These are phyloP conservation scores for Neurospora intermedia DNA, from an alignment of 495 filamentous ascomycete species.

Conservation along the genomic window DNA sequence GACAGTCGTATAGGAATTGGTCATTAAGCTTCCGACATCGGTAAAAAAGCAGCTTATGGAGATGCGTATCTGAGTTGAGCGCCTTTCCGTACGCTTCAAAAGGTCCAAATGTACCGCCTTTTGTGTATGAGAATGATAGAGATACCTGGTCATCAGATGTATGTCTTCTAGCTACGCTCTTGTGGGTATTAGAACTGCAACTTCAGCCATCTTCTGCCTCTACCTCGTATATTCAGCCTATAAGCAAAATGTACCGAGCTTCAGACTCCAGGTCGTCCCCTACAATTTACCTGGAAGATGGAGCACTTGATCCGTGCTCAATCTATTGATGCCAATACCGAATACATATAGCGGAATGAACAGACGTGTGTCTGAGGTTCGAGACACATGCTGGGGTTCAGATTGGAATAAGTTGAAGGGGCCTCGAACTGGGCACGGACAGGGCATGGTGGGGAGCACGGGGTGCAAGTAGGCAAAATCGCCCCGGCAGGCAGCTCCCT, in stretches of 20 bases:
- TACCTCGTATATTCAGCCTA: neutral
- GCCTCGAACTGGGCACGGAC: neutral
- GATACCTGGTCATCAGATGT: neutral
- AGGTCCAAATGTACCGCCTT: neutral
- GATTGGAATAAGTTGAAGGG: neutral
- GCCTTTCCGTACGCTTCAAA: neutral
- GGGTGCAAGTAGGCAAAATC: neutral
- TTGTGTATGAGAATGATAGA: neutral
- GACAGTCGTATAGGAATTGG: neutral
- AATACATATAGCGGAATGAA: neutral
- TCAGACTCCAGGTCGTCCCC: neutral
- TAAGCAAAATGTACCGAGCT: neutral
- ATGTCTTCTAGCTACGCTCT: neutral
- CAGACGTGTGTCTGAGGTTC: neutral
- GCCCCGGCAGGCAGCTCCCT: neutral
- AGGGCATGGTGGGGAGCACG: neutral
- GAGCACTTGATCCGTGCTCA: neutral
- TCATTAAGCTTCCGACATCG: neutral
- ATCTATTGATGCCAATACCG: neutral
- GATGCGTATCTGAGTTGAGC: neutral
- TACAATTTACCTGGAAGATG: neutral
- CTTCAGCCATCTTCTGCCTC: neutral
- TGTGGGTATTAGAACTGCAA: neutral
- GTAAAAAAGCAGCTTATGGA: neutral
- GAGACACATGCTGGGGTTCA: neutral